Conservation (phyloP, 2,329 filamentous ascomycete species). For the Sporothrix schenckii region DNA sequence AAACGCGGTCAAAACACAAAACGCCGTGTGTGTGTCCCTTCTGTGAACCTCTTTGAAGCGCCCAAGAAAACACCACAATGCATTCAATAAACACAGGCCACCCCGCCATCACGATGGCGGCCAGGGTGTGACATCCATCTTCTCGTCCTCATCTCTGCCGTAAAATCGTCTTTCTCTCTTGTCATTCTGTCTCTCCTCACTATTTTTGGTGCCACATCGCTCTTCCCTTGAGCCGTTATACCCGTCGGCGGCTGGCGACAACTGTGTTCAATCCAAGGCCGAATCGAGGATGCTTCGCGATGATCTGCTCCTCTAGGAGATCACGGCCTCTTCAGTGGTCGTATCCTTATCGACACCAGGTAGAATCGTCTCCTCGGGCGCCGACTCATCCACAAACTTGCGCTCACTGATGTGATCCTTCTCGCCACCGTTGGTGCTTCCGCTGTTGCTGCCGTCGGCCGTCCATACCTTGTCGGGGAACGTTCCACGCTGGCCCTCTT, state of each 20-base stretch:
- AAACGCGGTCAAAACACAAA: slow-evolving; percentile 22
- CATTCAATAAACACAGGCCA: slow-evolving; percentile 25
- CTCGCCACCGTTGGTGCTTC: slow-evolving; percentile 40
- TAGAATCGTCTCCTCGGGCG: slow-evolving; percentile 71
- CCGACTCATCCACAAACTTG: slow-evolving; percentile 77
- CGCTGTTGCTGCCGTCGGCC: slow-evolving; percentile 50
- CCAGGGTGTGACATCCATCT: neutral
- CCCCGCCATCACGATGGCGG: neutral
- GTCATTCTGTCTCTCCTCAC: neutral
- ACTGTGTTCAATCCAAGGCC: neutral
- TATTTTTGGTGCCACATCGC: neutral
- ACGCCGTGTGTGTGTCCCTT: slow-evolving; percentile 26
- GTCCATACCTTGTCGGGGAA: slow-evolving; percentile 94
- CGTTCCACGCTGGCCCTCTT: slow-evolving; percentile 81
- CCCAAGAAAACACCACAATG: slow-evolving; percentile 27
- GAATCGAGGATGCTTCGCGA: neutral
- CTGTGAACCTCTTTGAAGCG: slow-evolving; percentile 20
- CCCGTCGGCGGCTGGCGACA: too few relatives aligned
- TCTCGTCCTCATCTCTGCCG: neutral
- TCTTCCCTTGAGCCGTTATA: neutral
- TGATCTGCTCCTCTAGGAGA: slow-evolving; percentile 32
- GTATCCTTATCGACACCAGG: slow-evolving; percentile 50
- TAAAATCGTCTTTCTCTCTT: neutral
- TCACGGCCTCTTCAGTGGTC: slow-evolving; percentile 44
- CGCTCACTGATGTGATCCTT: slow-evolving; percentile 75